These are phyloP conservation scores for Clavispora santaluciae DNA, from an alignment of 805 yeast species.

Conservation along the genomic window DNA sequence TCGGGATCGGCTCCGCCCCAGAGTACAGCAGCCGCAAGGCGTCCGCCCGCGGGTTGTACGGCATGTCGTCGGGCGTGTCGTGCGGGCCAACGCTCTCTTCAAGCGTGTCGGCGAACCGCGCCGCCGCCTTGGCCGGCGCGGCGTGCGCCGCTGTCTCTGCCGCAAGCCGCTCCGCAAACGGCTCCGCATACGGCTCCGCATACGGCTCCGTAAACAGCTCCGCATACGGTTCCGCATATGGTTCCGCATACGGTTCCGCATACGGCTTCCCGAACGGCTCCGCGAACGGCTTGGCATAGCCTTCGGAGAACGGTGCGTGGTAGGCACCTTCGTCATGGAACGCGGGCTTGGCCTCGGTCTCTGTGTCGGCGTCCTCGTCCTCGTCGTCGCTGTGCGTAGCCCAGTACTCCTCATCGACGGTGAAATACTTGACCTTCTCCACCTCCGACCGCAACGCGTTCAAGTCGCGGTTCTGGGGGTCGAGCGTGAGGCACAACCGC, in stretches of 20 bases:
- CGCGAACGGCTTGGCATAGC: neutral
- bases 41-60: slow-evolving; percentile 39
- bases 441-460: slow-evolving; percentile 57
- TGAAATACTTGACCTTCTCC: slow-evolving; percentile 56
- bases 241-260: neutral
- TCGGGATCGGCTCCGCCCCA: slow-evolving; percentile 38
- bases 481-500: slow-evolving; percentile 72
- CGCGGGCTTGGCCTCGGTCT: slow-evolving; percentile 12
- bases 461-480: slow-evolving; percentile 80
- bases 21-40: slow-evolving; percentile 37
- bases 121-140: neutral
- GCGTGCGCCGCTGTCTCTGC: no score
- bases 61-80: slow-evolving; percentile 18
- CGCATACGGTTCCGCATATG: neutral
- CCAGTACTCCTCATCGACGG: slow-evolving; percentile 68
- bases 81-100: slow-evolving; percentile 33
- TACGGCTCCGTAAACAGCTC: neutral
- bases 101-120: neutral
- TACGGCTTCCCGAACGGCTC: neutral
- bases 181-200: neutral
- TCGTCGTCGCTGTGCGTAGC: slow-evolving; percentile 43
- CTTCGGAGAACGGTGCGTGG: no score
- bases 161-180: neutral
- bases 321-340: neutral
- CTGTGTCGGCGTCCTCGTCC: slow-evolving; percentile 31